phyloP scores from a whole-genome alignment of 2,329 filamentous ascomycete genomes.

The Amesomyces nigricolor region DNA sequence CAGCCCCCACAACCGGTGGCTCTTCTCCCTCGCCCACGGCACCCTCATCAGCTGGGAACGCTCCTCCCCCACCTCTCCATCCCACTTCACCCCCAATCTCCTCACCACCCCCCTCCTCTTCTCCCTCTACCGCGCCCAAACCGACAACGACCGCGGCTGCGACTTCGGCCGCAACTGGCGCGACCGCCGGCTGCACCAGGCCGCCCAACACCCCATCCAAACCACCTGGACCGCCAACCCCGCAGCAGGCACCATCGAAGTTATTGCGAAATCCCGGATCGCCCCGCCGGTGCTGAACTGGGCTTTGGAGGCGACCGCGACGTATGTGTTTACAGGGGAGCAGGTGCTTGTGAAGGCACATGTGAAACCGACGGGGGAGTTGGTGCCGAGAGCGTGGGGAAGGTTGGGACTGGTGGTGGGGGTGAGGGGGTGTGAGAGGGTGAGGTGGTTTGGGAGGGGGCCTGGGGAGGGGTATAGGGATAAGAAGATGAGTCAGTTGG shows the following conservation, averaged over 20 bases:
- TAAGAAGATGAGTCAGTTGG: constrained; percentile 54
- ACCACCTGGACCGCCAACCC: constrained; percentile 31
- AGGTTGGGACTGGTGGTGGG: constrained; percentile 56
- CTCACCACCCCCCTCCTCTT: constrained; percentile 42
- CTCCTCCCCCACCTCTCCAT: constrained; percentile 24
- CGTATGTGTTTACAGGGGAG: constrained; percentile 49
- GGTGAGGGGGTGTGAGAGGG: constrained; percentile 35
- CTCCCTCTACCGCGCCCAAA: constrained; percentile 59
- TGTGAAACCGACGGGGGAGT: constrained; percentile 42
- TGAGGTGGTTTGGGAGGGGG: constrained; percentile 62
- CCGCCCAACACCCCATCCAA: constrained; percentile 37
- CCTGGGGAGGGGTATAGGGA: constrained; percentile 62
- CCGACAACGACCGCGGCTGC: constrained; percentile 57
- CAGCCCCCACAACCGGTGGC: constrained; percentile 37
- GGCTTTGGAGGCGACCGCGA: constrained; percentile 46
- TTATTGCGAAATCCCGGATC: constrained; percentile 48
- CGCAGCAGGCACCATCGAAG: constrained; percentile 30
- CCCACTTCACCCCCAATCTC: constrained; percentile 32
- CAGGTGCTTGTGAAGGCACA: constrained; percentile 46
- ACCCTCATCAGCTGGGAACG: constrained; percentile 39
- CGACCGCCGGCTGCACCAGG: constrained; percentile 42
- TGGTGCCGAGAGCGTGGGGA: constrained; percentile 53
- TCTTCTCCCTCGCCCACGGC: constrained; percentile 40
- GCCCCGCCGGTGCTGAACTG: constrained; percentile 61
- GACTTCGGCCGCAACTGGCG: constrained; percentile 55